Evolutionary conservation across 192 early-diverging fungal genomes (phyloP).

Genomic region (Paraglomus occultum): DNA sequence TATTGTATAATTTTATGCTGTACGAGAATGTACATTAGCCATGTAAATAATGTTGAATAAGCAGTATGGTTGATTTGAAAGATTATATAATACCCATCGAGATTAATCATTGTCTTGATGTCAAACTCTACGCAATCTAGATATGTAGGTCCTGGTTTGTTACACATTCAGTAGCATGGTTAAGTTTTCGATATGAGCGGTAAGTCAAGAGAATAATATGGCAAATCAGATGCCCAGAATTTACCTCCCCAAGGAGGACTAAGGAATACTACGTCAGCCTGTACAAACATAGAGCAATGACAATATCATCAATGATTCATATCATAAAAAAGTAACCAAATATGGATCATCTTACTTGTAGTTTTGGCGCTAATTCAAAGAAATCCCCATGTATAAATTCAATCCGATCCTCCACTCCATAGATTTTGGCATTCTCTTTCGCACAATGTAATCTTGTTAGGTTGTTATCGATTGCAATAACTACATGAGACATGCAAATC

Average conservation of each 20-base stretch:
- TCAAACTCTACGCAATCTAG: conserved; percentile 56
- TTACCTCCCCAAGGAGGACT: conserved; percentile 95
- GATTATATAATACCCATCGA: conserved; percentile 59
- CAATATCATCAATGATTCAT: neutral
- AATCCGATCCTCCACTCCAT: conserved; percentile 89
- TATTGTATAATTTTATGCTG: conserved; percentile 62
- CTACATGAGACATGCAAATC: conserved; percentile 31
- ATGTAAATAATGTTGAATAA: neutral
- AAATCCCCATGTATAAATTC: conserved; percentile 93
- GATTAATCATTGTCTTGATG: conserved; percentile 68
- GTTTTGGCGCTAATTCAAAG: conserved; percentile 65
- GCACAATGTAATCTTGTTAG: conserved; percentile 77
- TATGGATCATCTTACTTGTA: conserved; percentile 43
- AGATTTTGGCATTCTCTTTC: conserved; percentile 80
- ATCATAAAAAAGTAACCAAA: neutral
- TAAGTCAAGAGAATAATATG: neutral
- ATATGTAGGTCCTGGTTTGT: conserved; percentile 66
- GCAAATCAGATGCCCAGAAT: neutral
- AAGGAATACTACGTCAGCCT: conserved; percentile 89
- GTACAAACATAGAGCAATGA: conserved; percentile 18
- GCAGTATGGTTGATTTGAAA: neutral
- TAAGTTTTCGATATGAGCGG: neutral
- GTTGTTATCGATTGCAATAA: conserved; percentile 93
- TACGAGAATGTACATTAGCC: conserved; percentile 12
- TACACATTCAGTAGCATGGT: neutral